phyloP scores from a whole-genome alignment of 768 basidiomycete genomes.

The Leccinum aurantiacum region DNA sequence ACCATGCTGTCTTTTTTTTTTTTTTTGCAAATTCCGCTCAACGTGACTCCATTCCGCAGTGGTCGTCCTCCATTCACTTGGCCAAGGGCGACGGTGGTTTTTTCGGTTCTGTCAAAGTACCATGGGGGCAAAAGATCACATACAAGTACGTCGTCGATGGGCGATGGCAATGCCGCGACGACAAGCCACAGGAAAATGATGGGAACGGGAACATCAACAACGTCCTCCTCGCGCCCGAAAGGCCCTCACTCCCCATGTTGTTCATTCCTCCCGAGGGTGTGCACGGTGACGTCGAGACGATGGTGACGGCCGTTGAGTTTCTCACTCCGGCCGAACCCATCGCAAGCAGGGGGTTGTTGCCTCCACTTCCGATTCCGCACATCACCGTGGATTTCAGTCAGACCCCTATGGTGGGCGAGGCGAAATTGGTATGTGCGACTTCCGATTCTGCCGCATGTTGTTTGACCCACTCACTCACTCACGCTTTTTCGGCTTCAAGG shows the following conservation, averaged over 20 bases:
- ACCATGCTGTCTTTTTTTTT: not conserved
- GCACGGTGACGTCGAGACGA: conserved; percentile 18
- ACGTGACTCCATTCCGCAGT: conserved; percentile 37
- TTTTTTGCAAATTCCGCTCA: conserved; percentile 5
- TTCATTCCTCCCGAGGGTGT: not conserved
- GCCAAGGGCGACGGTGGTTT: conserved; percentile 56
- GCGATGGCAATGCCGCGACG: conserved; percentile 54
- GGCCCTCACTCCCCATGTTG: conserved; percentile 32
- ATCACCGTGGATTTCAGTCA: conserved; percentile 15
- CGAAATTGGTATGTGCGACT: conserved; percentile 15
- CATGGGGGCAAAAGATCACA: conserved; percentile 59
- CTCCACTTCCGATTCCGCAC: conserved; percentile 20
- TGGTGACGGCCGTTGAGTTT: conserved; percentile 30
- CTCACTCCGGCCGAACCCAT: conserved; percentile 14
- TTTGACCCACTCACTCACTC: not conserved
- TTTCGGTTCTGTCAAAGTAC: conserved; percentile 50
- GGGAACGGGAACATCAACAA: conserved; percentile 70
- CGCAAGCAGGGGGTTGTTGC: conserved; percentile 3
- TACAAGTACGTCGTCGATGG: conserved; percentile 87
- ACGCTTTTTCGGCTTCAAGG: conserved; percentile 7
- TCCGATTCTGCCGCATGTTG: not conserved
- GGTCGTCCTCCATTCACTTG: conserved; percentile 59
- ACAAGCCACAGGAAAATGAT: conserved; percentile 62
- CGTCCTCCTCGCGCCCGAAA: conserved; percentile 53
- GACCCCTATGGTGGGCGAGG: conserved; percentile 33